These are phyloP conservation scores for Dittrichia graveolens DNA, from an alignment of 129 eudicot genomes.

Conservation along the genomic window DNA sequence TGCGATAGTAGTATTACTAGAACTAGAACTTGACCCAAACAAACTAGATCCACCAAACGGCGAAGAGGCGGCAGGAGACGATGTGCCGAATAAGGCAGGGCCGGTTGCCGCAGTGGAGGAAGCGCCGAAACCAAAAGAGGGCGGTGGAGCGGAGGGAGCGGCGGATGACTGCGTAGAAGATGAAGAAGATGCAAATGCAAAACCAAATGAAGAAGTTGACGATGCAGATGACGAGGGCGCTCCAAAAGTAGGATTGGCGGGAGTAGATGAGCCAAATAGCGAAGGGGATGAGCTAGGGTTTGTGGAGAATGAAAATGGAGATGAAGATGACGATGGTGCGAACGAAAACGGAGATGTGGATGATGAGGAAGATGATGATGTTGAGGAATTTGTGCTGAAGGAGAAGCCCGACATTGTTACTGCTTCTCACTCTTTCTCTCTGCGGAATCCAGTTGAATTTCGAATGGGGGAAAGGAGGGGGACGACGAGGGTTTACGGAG, in stretches of 20 bases:
- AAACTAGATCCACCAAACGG: slow-evolving; percentile 27
- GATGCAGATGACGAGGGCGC: slow-evolving; percentile 30
- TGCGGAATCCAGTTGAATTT: slow-evolving; percentile 6
- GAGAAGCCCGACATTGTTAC: slow-evolving; percentile 61
- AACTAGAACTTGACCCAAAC: slow-evolving; percentile 33
- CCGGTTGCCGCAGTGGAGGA: slow-evolving; percentile 39
- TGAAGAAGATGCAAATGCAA: slow-evolving; percentile 37
- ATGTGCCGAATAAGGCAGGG: slow-evolving; percentile 38
- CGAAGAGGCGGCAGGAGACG: slow-evolving; percentile 28
- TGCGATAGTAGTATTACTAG: slow-evolving; percentile 25
- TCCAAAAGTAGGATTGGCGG: slow-evolving; percentile 32
- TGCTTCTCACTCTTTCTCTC: neutral
- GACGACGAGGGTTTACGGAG: slow-evolving; percentile 33
- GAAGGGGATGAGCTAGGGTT: slow-evolving; percentile 34
- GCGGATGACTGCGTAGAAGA: slow-evolving; percentile 31
- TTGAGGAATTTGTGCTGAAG: slow-evolving; percentile 29
- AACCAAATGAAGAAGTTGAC: slow-evolving; percentile 34
- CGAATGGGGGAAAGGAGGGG: slow-evolving; percentile 28
- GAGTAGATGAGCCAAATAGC: slow-evolving; percentile 20
- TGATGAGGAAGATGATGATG: slow-evolving; percentile 34
- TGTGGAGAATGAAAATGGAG: slow-evolving; percentile 33
- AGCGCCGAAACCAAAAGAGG: slow-evolving; percentile 37
- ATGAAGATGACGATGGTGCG: slow-evolving; percentile 35
- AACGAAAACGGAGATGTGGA: slow-evolving; percentile 30
- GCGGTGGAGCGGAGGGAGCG: slow-evolving; percentile 25